Base-by-base conservation (phyloP, 331 rosid genomes). In the Pyracantha coccinea region DNA sequence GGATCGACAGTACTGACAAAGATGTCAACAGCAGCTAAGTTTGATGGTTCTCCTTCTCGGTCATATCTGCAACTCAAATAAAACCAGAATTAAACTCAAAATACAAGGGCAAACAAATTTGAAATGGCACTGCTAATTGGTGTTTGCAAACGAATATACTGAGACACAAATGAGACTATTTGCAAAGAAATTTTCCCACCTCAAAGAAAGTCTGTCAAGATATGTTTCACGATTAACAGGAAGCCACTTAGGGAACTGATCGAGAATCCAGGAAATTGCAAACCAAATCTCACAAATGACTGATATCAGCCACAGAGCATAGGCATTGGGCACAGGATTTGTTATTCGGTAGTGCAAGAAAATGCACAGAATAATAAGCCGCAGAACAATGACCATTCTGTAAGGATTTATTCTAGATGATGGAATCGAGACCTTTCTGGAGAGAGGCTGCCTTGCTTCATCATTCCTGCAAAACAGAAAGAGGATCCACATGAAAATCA, bases 201-300 rank as follows among this genome's bases (percentile, higher is more conserved):
- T 90, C 83, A 94, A 75, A 31, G 97, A 88, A 82, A 94, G 96
- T 73, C 98, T 91, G 77, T 94, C 98, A 38, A 94, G 95, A 87
- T 94, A 94, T 70, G 98, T 94, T 79, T 94, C 98, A 63, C 98
- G 98, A 82, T 94, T 94, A 65, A 94, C 93, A 13, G 98, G 98
- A 45, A 90, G 86, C 98, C 98, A 94, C 83, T 94, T 94, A 0
- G 96, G 98, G 78, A 94, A 91, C 69, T 94, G 98, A 94, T 94
- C 98, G 67, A 94, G 83, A 74, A 94, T 94, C 98, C 98, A 94
- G 73, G 98, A 94, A 4, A 94, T 75, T 25, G 98, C 98, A 67
- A 94, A 94, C 98, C 98, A 94, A 85, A 94, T 87, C 93, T 94
- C 98, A 81, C 98, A 94, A 50, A 94, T 94, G 73, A 94, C 98